Evolutionary conservation across 148 eudicot genomes (phyloP).

Genomic region (Camellia sinensis): DNA sequence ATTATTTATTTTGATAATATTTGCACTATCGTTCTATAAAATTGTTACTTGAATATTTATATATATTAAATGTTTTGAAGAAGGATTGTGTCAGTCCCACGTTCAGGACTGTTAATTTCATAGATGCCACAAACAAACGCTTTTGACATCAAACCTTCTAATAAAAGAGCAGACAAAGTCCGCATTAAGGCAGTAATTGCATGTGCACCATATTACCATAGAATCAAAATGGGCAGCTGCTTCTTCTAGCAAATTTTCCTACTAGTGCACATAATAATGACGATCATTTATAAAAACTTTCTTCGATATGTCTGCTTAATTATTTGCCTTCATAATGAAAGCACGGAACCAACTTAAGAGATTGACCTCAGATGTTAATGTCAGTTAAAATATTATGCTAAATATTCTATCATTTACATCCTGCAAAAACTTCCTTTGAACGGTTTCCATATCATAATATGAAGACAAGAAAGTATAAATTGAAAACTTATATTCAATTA

Average conservation of each 20-base stretch:
- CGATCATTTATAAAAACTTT: neutral
- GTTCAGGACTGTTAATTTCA: neutral
- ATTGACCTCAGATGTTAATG: neutral
- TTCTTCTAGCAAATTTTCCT: neutral
- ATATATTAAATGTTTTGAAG: neutral
- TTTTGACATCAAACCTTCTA: no score
- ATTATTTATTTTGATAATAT: no score
- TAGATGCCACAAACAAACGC: neutral
- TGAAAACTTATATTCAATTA: neutral
- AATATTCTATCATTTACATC: neutral
- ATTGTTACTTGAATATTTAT: no score
- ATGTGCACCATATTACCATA: neutral
- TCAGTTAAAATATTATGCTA: neutral
- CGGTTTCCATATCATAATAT: neutral
- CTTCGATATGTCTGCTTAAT: neutral
- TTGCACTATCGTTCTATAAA: no score
- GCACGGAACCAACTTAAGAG: no score
- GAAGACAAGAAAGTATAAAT: neutral
- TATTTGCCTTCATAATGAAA: neutral
- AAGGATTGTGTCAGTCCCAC: neutral
- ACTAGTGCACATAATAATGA: neutral
- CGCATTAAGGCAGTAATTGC: neutral
- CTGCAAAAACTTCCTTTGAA: neutral
- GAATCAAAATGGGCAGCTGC: neutral
- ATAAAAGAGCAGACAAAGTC: neutral